Percentiles rank a stretch among this genome's conserved stretches.
These are phyloP conservation scores for Candida albicans DNA, from an alignment of 1,139 yeast species.

Conservation along the genomic window DNA sequence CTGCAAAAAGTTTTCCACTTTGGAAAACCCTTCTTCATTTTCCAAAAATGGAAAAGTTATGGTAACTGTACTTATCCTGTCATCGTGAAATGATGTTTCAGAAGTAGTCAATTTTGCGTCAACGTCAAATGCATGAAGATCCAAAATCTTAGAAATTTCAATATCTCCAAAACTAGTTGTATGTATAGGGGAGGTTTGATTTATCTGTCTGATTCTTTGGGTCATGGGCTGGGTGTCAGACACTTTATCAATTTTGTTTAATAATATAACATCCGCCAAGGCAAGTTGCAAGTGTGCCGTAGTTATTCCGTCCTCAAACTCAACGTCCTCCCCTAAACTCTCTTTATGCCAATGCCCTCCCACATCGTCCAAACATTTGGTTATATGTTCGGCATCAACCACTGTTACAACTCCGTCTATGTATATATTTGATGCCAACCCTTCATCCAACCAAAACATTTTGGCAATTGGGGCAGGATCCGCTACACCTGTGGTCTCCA, in stretches of 20 bases:
- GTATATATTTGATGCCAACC: conserved; percentile 75
- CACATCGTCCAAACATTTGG: conserved; percentile 65
- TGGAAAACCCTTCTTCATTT: conserved; percentile 29
- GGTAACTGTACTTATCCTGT: conserved; percentile 63
- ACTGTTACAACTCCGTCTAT: conserved; percentile 96
- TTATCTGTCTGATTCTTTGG: conserved; percentile 55
- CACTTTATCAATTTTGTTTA: conserved; percentile 71
- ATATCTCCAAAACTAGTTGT: conserved; percentile 75
- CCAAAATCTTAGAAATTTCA: conserved; percentile 58
- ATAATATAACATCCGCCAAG: conserved; percentile 74
- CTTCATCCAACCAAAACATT: conserved; percentile 97
- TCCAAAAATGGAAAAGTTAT: conserved; percentile 51
- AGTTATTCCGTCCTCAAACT: conserved; percentile 53
- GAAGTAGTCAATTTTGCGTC: conserved; percentile 29
- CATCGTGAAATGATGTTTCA: conserved; percentile 37
- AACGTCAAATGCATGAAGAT: conserved; percentile 76
- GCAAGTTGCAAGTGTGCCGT: conserved; percentile 92
- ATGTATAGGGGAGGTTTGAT: conserved; percentile 65
- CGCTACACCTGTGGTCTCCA: conserved; percentile 98
- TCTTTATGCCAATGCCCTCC: conserved; percentile 59
- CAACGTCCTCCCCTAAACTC: conserved; percentile 28
- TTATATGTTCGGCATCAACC: conserved; percentile 72
- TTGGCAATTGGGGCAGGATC: conserved; percentile 96
- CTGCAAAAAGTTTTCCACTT: conserved; percentile 64
- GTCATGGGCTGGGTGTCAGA: conserved; percentile 24